Evolutionary conservation across 345 rosid species (phyloP).

Genomic region (Schrenkiella parvula): DNA sequence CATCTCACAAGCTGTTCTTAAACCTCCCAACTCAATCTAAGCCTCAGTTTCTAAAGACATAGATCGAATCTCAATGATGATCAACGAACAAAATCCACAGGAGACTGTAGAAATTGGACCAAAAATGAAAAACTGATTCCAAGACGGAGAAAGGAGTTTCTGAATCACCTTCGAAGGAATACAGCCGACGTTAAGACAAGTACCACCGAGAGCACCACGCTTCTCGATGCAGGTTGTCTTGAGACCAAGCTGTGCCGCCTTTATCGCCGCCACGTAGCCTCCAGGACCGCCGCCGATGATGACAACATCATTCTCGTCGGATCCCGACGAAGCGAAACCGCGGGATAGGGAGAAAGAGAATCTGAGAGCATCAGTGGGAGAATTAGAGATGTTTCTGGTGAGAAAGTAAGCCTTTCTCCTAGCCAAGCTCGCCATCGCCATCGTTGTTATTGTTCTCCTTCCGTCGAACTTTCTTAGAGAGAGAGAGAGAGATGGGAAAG

Average conservation of each 20-base stretch:
- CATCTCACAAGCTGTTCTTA: constrained; percentile 2
- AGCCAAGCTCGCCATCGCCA: constrained; percentile 90
- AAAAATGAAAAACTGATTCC: no score
- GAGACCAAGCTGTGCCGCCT: constrained; percentile 96
- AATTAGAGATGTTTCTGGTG: constrained; percentile 48
- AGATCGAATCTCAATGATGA: constrained; percentile 9
- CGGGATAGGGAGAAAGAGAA: constrained; percentile 61
- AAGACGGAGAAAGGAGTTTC: background rate
- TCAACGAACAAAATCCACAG: background rate
- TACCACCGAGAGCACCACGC: constrained; percentile 96
- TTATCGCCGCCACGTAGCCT: constrained; percentile 98
- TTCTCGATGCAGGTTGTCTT: constrained; percentile 98
- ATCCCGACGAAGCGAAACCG: constrained; percentile 74
- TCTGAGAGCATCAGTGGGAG: constrained; percentile 47
- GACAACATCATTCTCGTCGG: constrained; percentile 95
- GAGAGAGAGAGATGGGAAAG: constrained; percentile 1
- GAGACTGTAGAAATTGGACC: background rate
- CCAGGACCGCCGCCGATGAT: constrained; percentile 99
- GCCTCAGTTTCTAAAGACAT: background rate
- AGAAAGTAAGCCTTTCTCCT: constrained; percentile 66
- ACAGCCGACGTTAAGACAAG: constrained; percentile 99
- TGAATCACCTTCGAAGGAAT: constrained; percentile 88
- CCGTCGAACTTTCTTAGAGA: background rate
- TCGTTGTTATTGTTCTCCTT: constrained; percentile 25
- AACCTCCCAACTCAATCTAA: constrained; percentile 9